Percentiles rank a stretch among this genome's conserved stretches.
These are phyloP conservation scores for Phellinidium pouzarii DNA, from an alignment of 1,284 basidiomycete species.

Conservation along the genomic window DNA sequence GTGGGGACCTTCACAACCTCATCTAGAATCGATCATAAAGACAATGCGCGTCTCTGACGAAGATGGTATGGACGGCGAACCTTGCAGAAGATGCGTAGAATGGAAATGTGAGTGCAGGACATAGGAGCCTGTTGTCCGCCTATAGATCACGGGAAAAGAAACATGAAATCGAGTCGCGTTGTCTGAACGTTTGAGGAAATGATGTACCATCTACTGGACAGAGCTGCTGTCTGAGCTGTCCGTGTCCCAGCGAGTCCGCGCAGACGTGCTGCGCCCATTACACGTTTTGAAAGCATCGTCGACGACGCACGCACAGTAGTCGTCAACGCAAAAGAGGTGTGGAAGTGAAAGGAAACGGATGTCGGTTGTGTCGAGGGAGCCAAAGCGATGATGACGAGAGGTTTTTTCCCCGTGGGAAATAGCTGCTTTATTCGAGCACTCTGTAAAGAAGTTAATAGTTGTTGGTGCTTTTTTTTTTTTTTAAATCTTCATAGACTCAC, in stretches of 20 bases:
- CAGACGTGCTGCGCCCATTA: slow-evolving; percentile 59
- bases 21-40: slow-evolving; percentile 35
- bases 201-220: slow-evolving; percentile 49
- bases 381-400: slow-evolving; percentile 5
- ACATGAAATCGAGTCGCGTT: slow-evolving; percentile 5
- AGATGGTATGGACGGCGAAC: slow-evolving; percentile 32
- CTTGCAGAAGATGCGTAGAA: slow-evolving; percentile 59
- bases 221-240: slow-evolving; percentile 31
- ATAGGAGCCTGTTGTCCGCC: slow-evolving; percentile 41
- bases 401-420: slow-evolving; percentile 10
- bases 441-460: too few species aligned
- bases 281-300: slow-evolving; percentile 64
- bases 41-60: slow-evolving; percentile 7
- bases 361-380: background rate
- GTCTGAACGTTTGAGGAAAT: background rate
- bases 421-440: background rate
- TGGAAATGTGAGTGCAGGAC: slow-evolving; percentile 57
- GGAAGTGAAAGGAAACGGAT: background rate
- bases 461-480: too few species aligned
- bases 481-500: too few species aligned
- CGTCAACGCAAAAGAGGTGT: background rate
- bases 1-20: slow-evolving; percentile 95
- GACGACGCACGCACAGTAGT: slow-evolving; percentile 6
- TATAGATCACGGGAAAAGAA: slow-evolving; percentile 22
- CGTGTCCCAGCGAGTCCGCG: slow-evolving; percentile 40